Conservation (phyloP, 257 asterid species). For the Paulownia fortunei region DNA sequence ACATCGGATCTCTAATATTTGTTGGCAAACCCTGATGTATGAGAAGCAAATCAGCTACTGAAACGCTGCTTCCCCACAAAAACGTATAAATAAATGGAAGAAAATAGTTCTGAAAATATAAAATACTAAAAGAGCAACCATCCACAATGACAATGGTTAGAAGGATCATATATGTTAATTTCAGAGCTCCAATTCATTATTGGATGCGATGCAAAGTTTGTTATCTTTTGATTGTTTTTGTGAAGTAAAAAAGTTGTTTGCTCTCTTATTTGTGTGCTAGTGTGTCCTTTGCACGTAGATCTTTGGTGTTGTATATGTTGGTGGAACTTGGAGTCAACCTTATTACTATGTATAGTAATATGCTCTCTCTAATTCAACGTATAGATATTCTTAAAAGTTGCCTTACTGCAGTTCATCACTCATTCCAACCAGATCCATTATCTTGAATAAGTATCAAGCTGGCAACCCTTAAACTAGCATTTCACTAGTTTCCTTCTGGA, state of each 20-base stretch:
- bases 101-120: neutral
- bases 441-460: constrained; percentile 28
- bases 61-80: neutral
- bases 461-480: constrained; percentile 26
- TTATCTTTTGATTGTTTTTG: constrained; percentile 11
- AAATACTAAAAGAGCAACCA: neutral
- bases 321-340: neutral
- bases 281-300: neutral
- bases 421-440: constrained; percentile 23
- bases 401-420: constrained; percentile 18
- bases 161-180: no score
- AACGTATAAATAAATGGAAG: neutral
- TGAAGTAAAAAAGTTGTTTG: neutral
- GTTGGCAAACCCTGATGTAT: neutral
- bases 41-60: neutral
- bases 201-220: neutral
- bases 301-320: constrained; percentile 7
- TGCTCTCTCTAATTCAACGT: neutral
- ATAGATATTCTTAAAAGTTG: constrained; percentile 12
- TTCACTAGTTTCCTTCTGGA: constrained; percentile 27
- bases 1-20: neutral
- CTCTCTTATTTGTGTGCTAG: neutral
- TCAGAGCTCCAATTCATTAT: no score
- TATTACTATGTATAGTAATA: neutral
- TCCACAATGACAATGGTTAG: no score